Base-by-base conservation (phyloP, 2,329 filamentous ascomycete genomes). In the Talaromyces sp. region DNA sequence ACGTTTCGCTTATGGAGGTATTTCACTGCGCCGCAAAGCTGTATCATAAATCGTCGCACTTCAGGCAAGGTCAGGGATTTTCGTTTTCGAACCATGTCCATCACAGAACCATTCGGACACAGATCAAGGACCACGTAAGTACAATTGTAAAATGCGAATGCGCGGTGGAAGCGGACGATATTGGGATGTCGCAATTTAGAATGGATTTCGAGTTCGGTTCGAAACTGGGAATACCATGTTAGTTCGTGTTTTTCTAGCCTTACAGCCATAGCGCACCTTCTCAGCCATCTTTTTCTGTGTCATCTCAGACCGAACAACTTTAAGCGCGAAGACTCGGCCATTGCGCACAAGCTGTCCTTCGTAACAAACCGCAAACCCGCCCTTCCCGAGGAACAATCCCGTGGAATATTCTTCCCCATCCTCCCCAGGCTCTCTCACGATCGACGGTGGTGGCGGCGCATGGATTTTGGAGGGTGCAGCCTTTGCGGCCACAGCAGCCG, bases 111-210 rank as follows among this genome's bases (percentile, higher is more conserved):
- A 70, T 97, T 97, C 55, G 91, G 88, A 73, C 94, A 99, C 45
- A 99, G 79, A 72, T 99, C 93, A 28, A 99, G 81, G 48, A 97
- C 89, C 51, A 99, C 89, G 67, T 96, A 99, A 59, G 94, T 97
- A 72, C 87, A 92, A 63, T 84, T 86, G 64, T 91, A 82, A 73
- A 92, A 96, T 11, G 92, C 89, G 71, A 99, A 99, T 35, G 94
- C 94, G 65, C 93, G 86, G 67, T 96, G 85, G 73, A 99, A 99
- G 66, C 93, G 89, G 62, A 99, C 94, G 64, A 99, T 93, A 72
- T 97, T 96, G 55, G 89, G 89, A 70, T 99, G 94, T 59, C 87
- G 86, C 85, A 99, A 93, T 72, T 97, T 99, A 43, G 94, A 97
- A 76, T 99, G 94, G 61, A 99, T 97, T 75, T 97, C 93, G 6